Conservation (phyloP, 2,329 filamentous ascomycete genomes). For the Aureobasidium melanogenum region DNA sequence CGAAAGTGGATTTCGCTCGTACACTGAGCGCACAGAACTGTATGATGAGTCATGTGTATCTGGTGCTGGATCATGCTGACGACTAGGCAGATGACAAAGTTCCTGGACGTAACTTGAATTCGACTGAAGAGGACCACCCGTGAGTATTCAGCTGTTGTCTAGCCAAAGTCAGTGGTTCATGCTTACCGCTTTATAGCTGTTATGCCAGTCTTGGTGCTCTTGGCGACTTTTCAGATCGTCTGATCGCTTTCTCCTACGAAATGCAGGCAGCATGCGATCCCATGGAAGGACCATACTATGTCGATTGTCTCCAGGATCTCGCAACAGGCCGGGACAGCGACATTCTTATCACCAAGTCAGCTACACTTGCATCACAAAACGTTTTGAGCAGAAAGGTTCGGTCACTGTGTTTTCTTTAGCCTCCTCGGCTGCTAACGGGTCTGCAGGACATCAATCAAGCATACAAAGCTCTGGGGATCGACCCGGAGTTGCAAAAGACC, state of each 20-base stretch:
- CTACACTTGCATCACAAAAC: slow-evolving; percentile 49
- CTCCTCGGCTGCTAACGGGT: neutral
- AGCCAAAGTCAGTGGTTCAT: neutral
- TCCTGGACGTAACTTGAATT: slow-evolving; percentile 12
- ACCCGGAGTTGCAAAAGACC: slow-evolving; percentile 31
- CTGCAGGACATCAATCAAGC: slow-evolving; percentile 44
- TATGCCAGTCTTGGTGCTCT: slow-evolving; percentile 56
- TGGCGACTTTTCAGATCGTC: slow-evolving; percentile 52
- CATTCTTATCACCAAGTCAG: slow-evolving; percentile 49
- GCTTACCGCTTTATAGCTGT: slow-evolving; percentile 28
- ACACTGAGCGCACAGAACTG: slow-evolving; percentile 25
- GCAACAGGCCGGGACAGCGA: slow-evolving; percentile 48
- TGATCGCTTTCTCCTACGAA: slow-evolving; percentile 55
- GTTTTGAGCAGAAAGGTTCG: slow-evolving; percentile 39
- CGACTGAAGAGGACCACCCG: slow-evolving; percentile 26
- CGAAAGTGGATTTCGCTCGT: slow-evolving; percentile 26
- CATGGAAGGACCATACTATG: slow-evolving; percentile 48
- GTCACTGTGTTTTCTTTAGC: too few species aligned
- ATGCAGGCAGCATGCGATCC: slow-evolving; percentile 51
- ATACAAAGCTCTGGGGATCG: slow-evolving; percentile 51
- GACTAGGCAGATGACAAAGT: neutral
- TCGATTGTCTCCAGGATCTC: slow-evolving; percentile 56
- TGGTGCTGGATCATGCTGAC: neutral
- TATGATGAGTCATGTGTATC: slow-evolving; percentile 17
- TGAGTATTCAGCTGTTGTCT: slow-evolving; percentile 19